A percentile compares a stretch with the other conserved stretches of the same genome.
Evolutionary conservation across 2,329 filamentous ascomycete species (phyloP).

Genomic region (Cytospora schulzeri): DNA sequence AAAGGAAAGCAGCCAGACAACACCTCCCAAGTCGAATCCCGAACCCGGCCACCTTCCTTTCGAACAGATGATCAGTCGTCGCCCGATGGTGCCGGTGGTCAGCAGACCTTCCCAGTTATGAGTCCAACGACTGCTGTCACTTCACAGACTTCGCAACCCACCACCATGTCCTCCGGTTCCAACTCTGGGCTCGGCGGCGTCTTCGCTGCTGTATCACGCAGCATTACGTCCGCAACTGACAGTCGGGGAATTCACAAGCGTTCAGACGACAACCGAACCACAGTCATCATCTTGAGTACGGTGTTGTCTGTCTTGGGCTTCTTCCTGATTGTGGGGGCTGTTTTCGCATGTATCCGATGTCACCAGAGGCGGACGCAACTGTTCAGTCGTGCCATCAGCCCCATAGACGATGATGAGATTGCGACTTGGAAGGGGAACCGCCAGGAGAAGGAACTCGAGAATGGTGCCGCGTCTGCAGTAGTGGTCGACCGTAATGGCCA

Average conservation of each 20-base stretch:
- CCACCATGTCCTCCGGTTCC: background rate
- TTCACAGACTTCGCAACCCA: conserved; percentile 1
- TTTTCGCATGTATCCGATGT: conserved; percentile 44
- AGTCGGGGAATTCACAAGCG: background rate
- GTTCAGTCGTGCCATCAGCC: conserved; percentile 58
- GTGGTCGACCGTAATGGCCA: conserved; percentile 37
- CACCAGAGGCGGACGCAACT: conserved; percentile 45
- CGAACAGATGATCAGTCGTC: background rate
- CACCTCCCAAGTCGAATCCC: conserved; percentile 12
- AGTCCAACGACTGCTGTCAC: conserved; percentile 2
- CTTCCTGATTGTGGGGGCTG: conserved; percentile 39
- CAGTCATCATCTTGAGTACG: conserved; percentile 55
- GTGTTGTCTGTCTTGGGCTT: conserved; percentile 50
- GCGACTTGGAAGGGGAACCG: conserved; percentile 60
- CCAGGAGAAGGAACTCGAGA: conserved; percentile 47
- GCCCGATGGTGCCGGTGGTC: background rate
- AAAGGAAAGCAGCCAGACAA: background rate
- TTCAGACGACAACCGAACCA: conserved; percentile 38
- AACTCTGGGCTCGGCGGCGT: background rate
- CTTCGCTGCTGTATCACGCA: conserved; percentile 4
- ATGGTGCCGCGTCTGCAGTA: conserved; percentile 59
- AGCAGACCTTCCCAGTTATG: conserved; percentile 1
- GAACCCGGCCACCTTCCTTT: conserved; percentile 2
- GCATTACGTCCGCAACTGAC: conserved; percentile 1
- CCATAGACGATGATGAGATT: conserved; percentile 67